Percentiles rank a stretch among this genome's conserved stretches.
Evolutionary conservation across 768 basidiomycete genomes (phyloP).

Genomic region (Lanmaoa rubissima): DNA sequence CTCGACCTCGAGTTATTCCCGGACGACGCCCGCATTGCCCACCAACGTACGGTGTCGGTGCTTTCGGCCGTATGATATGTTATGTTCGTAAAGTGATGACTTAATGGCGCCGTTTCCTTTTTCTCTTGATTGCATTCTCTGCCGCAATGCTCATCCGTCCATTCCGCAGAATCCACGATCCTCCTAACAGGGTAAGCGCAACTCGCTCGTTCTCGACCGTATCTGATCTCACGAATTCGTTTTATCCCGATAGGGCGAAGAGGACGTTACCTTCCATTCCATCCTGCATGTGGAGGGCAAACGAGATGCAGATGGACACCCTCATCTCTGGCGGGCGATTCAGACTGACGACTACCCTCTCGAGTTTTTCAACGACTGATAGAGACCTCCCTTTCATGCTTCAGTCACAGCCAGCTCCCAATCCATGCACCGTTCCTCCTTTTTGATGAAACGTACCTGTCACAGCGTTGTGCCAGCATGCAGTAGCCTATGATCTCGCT

Average conservation of each 20-base stretch:
- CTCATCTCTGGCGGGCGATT: constrained; percentile 62
- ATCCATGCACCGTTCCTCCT: neutral
- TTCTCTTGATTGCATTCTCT: neutral
- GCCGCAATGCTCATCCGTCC: neutral
- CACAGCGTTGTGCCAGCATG: constrained; percentile 12
- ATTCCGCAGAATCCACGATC: constrained; percentile 63
- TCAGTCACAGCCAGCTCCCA: neutral
- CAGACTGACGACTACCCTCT: constrained; percentile 57
- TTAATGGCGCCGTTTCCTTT: constrained; percentile 8
- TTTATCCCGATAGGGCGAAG: constrained; percentile 46
- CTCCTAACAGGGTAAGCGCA: constrained; percentile 59
- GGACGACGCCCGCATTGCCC: constrained; percentile 2
- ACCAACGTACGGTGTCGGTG: constrained; percentile 1
- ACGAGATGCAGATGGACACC: constrained; percentile 44
- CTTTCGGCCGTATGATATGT: constrained; percentile 2
- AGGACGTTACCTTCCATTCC: constrained; percentile 71
- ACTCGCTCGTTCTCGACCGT: neutral
- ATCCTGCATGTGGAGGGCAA: constrained; percentile 60
- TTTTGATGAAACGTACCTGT: constrained; percentile 22
- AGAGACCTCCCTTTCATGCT: neutral
- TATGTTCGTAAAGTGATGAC: constrained; percentile 7
- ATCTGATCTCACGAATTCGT: constrained; percentile 5
- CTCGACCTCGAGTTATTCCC: neutral
- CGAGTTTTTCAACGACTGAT: constrained; percentile 30
- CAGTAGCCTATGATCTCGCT: neutral